Evolutionary conservation across 2,329 filamentous ascomycete species (phyloP), one percentile per base, ranked within the genome.

Genomic region (Cladosporium sp.): DNA sequence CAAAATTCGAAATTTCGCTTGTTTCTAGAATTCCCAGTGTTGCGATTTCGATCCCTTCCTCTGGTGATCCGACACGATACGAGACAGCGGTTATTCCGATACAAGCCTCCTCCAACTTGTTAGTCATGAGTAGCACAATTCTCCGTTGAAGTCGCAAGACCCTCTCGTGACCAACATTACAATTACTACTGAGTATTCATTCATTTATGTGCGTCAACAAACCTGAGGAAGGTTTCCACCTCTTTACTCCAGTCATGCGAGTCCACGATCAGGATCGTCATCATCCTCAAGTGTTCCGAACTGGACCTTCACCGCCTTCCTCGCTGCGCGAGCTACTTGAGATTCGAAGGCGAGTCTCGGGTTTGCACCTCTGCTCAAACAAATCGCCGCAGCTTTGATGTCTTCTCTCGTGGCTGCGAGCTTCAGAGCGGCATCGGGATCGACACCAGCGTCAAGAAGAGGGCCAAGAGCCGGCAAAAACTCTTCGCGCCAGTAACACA

Each of bases 391-490:
- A 3, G 28, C 62, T 11, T 65, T 58, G 21, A 64, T 43, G 18
- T 43, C 39, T 18, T 43, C 39, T 18, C 7, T 43, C 6, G 39
- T 43, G 7, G 39, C 62, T 10, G 13, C 61, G 43, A 18, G 14
- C 59, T 59, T 11, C 30, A 28, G 16, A 14, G 8, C 67, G 14
- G 13, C 2, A 28, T 18, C 28, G n/a, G 34, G 14, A 36, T 65
- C 58, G 7, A 54, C 65, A 16, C 65, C 67, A n/a, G 61, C 62
- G 3, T 65, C 32, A 11, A 67, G 48, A 1, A 68, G 58, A 5
- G 34, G 62, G 5, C 26, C 58, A 8, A 66, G 23, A 10, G 60
- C 61, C 18, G 64, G 61, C 25, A 65, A 10, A 11, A 43, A 43
- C 18, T 43, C 39, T 21, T 6, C 6, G 6, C 7, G 39, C 16